Evolutionary conservation across 768 basidiomycete genomes (phyloP).

Genomic region (Dioszegia hungarica): DNA sequence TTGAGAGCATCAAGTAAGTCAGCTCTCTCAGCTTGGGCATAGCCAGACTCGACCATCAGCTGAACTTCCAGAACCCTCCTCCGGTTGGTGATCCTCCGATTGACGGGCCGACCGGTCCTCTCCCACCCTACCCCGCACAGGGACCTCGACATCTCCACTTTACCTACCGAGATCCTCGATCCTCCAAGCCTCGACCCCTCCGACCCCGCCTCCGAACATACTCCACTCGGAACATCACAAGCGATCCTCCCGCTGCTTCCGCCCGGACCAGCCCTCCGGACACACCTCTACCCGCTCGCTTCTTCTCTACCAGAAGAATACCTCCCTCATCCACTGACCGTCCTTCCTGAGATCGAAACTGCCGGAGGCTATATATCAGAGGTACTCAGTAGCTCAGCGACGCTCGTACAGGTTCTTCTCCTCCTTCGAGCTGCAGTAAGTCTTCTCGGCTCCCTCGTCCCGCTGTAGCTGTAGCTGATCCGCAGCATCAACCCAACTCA

Average conservation of each 20-base stretch:
- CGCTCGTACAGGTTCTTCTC: slow-evolving; percentile 23
- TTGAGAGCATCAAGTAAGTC: slow-evolving; percentile 83
- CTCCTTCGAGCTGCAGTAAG: slow-evolving; percentile 8
- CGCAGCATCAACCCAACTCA: slow-evolving; percentile 37
- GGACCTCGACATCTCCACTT: slow-evolving; percentile 70
- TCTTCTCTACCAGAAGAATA: slow-evolving; percentile 18
- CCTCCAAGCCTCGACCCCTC: slow-evolving; percentile 47
- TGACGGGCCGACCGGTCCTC: slow-evolving; percentile 71
- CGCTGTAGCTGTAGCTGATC: neutral
- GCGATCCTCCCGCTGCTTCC: slow-evolving; percentile 57
- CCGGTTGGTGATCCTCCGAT: slow-evolving; percentile 65
- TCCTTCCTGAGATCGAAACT: slow-evolving; percentile 24
- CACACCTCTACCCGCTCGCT: slow-evolving; percentile 49
- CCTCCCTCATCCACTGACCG: slow-evolving; percentile 22
- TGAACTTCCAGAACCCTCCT: slow-evolving; percentile 60
- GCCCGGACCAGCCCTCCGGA: slow-evolving; percentile 74
- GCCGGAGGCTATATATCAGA: slow-evolving; percentile 27
- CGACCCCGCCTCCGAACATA: slow-evolving; percentile 50
- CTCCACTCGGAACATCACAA: slow-evolving; percentile 38
- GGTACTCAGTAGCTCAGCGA: slow-evolving; percentile 20
- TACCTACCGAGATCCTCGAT: slow-evolving; percentile 52
- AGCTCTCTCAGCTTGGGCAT: too few relatives aligned
- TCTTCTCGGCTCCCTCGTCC: slow-evolving; percentile 10
- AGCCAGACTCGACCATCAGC: neutral
- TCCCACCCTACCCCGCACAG: slow-evolving; percentile 78